These are phyloP conservation scores for Berkeleyomyces basicola DNA, from an alignment of 2,329 filamentous ascomycete genomes.

Conservation along the genomic window DNA sequence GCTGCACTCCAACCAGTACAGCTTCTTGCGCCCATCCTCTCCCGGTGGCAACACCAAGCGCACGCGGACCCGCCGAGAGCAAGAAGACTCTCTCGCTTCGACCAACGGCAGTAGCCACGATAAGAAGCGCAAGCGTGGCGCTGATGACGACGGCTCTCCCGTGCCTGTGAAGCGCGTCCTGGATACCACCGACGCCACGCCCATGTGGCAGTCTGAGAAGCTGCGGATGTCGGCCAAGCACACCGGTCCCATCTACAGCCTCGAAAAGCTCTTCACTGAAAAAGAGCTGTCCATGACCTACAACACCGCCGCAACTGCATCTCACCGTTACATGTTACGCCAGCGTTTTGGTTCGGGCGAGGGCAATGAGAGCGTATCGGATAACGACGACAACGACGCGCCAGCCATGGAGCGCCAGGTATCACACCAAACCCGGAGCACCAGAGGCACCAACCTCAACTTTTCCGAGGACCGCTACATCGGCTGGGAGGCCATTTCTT, in stretches of 20 bases:
- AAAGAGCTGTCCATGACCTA: constrained; percentile 52
- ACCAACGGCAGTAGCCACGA: constrained; percentile 27
- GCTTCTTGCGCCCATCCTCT: constrained; percentile 45
- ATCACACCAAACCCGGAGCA: constrained; percentile 48
- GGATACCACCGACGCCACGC: constrained; percentile 40
- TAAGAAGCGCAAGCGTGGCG: constrained; percentile 44
- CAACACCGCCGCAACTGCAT: constrained; percentile 43
- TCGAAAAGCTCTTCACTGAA: constrained; percentile 55
- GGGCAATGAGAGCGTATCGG: constrained; percentile 35
- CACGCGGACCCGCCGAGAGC: constrained; percentile 42
- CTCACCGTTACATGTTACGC: constrained; percentile 44
- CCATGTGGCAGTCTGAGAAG: constrained; percentile 46
- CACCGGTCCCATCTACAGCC: constrained; percentile 44
- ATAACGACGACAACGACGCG: constrained; percentile 35
- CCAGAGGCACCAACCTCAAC: constrained; percentile 37
- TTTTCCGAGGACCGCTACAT: constrained; percentile 40
- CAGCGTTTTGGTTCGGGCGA: constrained; percentile 26
- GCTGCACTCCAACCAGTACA: constrained; percentile 52
- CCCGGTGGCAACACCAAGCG: constrained; percentile 49
- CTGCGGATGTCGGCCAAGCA: constrained; percentile 36
- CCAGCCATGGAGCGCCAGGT: constrained; percentile 45
- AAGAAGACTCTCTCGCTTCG: constrained; percentile 37
- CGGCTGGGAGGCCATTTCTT: constrained; percentile 43
- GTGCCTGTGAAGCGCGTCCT: constrained; percentile 38
- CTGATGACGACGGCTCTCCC: constrained; percentile 47